These are phyloP conservation scores for Phytophthora brassicae DNA, from an alignment of 352 stramenopile genomes.

Conservation along the genomic window DNA sequence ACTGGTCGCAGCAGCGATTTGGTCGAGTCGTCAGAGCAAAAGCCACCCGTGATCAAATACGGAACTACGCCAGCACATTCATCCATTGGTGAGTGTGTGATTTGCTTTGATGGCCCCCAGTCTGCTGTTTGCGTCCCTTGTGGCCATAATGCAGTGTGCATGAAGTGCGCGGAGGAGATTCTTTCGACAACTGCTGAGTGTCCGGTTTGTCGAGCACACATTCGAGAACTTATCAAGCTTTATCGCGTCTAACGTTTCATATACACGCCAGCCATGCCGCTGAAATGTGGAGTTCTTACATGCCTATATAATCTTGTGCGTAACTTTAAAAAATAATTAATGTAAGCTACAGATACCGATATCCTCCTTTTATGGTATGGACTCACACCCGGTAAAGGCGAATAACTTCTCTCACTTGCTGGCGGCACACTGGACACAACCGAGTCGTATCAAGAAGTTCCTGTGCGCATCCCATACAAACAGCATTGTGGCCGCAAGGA, in stretches of 20 bases:
- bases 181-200: constrained; percentile 59
- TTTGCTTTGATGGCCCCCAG: constrained; percentile 80
- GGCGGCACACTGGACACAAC: constrained; percentile 77
- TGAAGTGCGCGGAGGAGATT: constrained; percentile 75
- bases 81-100: constrained; percentile 70
- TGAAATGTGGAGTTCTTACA: too few relatives aligned
- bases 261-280: too few relatives aligned
- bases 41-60: constrained; percentile 37
- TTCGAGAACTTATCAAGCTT: constrained; percentile 81
- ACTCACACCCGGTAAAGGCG: constrained; percentile 71
- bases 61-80: constrained; percentile 36
- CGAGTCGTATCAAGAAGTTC: constrained; percentile 64
- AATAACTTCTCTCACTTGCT: constrained; percentile 74
- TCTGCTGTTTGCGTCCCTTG: constrained; percentile 79
- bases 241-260: constrained; percentile 57
- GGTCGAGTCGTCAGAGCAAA: constrained; percentile 8
- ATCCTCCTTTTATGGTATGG: neutral
- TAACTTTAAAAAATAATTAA: constrained; percentile 9
- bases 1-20: constrained; percentile 10
- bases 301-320: neutral
- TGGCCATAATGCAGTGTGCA: constrained; percentile 83
- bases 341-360: neutral
- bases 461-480: constrained; percentile 79
- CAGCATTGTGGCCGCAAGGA: constrained; percentile 85
- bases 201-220: constrained; percentile 63